A percentile compares a stretch with the other conserved stretches of the same genome.
These are phyloP conservation scores for Trichoderma atroviride DNA, from an alignment of 2,329 filamentous ascomycete species.

Conservation along the genomic window DNA sequence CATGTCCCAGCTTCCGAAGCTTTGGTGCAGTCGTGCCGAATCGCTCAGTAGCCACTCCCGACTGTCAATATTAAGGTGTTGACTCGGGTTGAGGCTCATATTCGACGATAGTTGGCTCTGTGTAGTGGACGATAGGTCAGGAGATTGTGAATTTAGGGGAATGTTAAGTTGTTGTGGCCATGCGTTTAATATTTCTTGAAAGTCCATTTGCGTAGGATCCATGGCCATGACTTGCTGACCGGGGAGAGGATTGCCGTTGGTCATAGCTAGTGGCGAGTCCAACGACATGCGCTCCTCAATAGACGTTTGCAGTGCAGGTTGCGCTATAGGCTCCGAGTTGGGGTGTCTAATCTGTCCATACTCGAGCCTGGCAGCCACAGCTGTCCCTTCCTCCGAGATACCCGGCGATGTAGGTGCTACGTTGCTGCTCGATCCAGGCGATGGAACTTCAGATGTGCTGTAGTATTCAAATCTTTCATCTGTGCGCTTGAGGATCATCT, in stretches of 20 bases:
- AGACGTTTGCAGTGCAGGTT: constrained; percentile 25
- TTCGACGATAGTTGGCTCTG: constrained; percentile 26
- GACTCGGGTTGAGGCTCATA: constrained; percentile 32
- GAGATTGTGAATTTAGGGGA: background rate
- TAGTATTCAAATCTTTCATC: constrained; percentile 80
- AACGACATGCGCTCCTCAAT: constrained; percentile 27
- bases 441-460: constrained; percentile 62
- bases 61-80: constrained; percentile 48
- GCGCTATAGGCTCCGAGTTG: constrained; percentile 34
- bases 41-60: constrained; percentile 62
- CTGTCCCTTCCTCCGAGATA: constrained; percentile 35
- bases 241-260: background rate
- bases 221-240: constrained; percentile 25
- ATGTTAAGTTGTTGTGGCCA: constrained; percentile 31
- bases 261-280: constrained; percentile 24
- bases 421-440: constrained; percentile 49
- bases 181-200: constrained; percentile 33
- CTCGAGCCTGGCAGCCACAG: constrained; percentile 34
- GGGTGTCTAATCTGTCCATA: constrained; percentile 43
- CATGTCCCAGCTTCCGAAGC: constrained; percentile 58
- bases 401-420: constrained; percentile 34
- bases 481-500: constrained; percentile 72
- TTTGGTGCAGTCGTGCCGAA: constrained; percentile 60
- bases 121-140: background rate
- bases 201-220: constrained; percentile 31